These are phyloP conservation scores for Coffea canephora DNA, from an alignment of 257 asterid genomes.

Conservation along the genomic window DNA sequence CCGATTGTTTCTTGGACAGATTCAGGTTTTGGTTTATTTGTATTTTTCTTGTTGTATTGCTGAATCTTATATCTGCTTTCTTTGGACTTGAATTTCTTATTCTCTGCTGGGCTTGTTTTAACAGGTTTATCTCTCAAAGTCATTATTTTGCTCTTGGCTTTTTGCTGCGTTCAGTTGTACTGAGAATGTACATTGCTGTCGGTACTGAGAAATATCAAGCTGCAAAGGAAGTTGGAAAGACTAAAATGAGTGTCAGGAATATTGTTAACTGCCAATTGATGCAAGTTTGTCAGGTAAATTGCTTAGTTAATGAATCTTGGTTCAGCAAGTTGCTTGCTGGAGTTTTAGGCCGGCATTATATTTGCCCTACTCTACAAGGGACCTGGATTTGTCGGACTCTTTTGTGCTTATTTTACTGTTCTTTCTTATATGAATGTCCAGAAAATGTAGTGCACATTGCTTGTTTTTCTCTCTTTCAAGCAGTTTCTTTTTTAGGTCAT, in stretches of 20 bases:
- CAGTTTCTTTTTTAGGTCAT: too few relatives aligned
- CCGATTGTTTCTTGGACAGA: too few relatives aligned
- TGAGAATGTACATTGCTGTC: conserved; percentile 71
- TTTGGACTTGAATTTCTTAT: too few relatives aligned
- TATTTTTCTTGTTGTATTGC: background rate
- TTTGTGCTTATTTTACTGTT: too few relatives aligned
- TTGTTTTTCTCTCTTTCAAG: too few relatives aligned
- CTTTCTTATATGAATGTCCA: too few relatives aligned
- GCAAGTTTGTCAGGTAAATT: conserved; percentile 81
- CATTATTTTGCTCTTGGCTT: background rate
- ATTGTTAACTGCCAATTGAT: conserved; percentile 78
- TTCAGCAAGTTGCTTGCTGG: background rate
- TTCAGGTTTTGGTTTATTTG: too few relatives aligned
- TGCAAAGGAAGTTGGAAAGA: conserved; percentile 35
- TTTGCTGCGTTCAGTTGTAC: conserved; percentile 29
- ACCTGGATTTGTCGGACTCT: too few relatives aligned
- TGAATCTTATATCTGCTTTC: background rate
- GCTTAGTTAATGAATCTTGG: background rate
- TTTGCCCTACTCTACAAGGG: too few relatives aligned
- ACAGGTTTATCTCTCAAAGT: conserved; percentile 26
- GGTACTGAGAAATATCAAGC: conserved; percentile 37
- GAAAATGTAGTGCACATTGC: too few relatives aligned
- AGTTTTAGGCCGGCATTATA: background rate
- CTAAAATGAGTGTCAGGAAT: conserved; percentile 69
- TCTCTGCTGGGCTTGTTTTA: conserved; percentile 14